phyloP scores from a whole-genome alignment of 1,284 basidiomycete genomes.

The Sparassis latifolia region DNA sequence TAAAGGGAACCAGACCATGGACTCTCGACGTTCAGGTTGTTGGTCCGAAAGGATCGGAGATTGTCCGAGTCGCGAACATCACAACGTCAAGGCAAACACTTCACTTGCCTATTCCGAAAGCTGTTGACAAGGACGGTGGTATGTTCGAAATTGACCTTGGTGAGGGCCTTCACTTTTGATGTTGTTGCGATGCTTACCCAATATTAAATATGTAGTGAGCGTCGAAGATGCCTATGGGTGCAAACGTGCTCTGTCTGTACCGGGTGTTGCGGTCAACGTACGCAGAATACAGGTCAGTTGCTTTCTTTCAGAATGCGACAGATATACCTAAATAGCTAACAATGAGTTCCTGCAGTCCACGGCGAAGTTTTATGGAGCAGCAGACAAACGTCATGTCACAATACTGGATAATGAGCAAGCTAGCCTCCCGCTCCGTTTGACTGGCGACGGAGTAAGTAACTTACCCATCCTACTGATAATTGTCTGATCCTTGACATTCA shows the following conservation, averaged over 20 bases:
- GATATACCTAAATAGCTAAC: not conserved
- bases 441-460: slow-evolving; percentile 73
- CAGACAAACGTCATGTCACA: slow-evolving; percentile 48
- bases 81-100: slow-evolving; percentile 50
- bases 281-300: slow-evolving; percentile 66
- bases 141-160: slow-evolving; percentile 77
- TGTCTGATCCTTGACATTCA: slow-evolving; percentile 22
- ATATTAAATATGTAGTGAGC: slow-evolving; percentile 44
- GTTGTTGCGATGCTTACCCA: not conserved
- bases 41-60: slow-evolving; percentile 58
- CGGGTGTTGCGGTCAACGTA: slow-evolving; percentile 86
- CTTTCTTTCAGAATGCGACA: slow-evolving; percentile 1
- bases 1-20: slow-evolving; percentile 83
- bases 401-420: slow-evolving; percentile 76
- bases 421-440: slow-evolving; percentile 73
- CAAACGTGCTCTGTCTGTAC: slow-evolving; percentile 69
- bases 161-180: slow-evolving; percentile 25
- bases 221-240: slow-evolving; percentile 90
- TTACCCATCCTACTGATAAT: not conserved
- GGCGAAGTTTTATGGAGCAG: slow-evolving; percentile 74
- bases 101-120: slow-evolving; percentile 61
- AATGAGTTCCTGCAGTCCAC: slow-evolving; percentile 54
- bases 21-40: slow-evolving; percentile 76
- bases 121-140: slow-evolving; percentile 67
- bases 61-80: slow-evolving; percentile 50